Conservation (phyloP, 805 yeast genomes). For the Nakazawaea ambrosiae region DNA sequence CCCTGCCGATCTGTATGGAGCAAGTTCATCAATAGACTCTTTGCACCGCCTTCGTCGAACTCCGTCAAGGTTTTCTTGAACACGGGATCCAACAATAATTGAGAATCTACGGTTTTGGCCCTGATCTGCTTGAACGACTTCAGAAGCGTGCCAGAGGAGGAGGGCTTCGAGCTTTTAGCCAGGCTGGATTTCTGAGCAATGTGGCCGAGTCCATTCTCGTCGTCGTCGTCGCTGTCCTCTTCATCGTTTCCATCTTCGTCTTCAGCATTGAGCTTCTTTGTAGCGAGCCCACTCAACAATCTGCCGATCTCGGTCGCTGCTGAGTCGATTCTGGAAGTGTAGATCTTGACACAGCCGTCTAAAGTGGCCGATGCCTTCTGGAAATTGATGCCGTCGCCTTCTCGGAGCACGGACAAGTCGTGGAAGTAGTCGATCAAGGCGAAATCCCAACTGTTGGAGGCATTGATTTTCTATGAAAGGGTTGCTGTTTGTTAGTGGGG, state of each 20-base stretch:
- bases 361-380: conserved; percentile 87
- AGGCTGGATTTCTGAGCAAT: conserved; percentile 15
- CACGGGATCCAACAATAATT: conserved; percentile 46
- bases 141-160: conserved; percentile 26
- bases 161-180: conserved; percentile 12
- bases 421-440: conserved; percentile 89
- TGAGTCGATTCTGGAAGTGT: conserved; percentile 85
- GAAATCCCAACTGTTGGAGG: conserved; percentile 83
- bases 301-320: conserved; percentile 88
- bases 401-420: conserved; percentile 67
- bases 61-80: conserved; percentile 49
- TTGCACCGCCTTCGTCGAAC: conserved; percentile 60
- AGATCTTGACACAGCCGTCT: conserved; percentile 92
- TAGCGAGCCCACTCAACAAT: conserved; percentile 43
- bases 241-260: conserved; percentile 19
- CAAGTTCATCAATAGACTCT: conserved; percentile 43
- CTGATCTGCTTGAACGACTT: conserved; percentile 31
- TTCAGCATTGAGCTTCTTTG: conserved; percentile 13
- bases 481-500: background rate
- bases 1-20: conserved; percentile 38
- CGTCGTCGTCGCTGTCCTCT: conserved; percentile 13
- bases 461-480: conserved; percentile 57
- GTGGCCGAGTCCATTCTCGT: conserved; percentile 17
- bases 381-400: conserved; percentile 76
- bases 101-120: conserved; percentile 41